These are phyloP conservation scores for Synchytrium microbalum DNA, from an alignment of 371 early-diverging fungal species.

Conservation along the genomic window DNA sequence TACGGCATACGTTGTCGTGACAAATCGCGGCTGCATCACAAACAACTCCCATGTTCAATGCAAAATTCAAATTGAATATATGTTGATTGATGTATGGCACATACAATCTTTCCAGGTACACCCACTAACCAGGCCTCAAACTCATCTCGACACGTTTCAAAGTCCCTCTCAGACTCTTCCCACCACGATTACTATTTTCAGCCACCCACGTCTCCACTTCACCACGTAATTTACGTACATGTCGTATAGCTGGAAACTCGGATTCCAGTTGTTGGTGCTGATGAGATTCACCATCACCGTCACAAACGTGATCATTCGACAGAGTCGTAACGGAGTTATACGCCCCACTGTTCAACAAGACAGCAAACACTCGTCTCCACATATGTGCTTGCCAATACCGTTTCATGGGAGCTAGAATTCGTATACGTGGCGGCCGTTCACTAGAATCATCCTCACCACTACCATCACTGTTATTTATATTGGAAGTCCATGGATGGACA, in stretches of 20 bases:
- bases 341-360: slow-evolving; percentile 26
- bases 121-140: no score
- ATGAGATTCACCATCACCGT: no score
- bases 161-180: slow-evolving; percentile 13
- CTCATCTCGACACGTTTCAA: slow-evolving; percentile 15
- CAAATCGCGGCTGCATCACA: no score
- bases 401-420: slow-evolving; percentile 11
- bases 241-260: slow-evolving; percentile 16
- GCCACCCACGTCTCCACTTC: slow-evolving; percentile 27
- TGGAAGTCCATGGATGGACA: slow-evolving; percentile 1
- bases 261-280: slow-evolving; percentile 11
- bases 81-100: no score
- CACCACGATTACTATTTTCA: slow-evolving; percentile 9
- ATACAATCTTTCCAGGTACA: no score
- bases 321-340: no score
- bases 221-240: slow-evolving; percentile 10
- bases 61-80: no score
- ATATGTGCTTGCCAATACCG: slow-evolving; percentile 27
- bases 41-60: no score
- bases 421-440: not conserved
- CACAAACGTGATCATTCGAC: no score
- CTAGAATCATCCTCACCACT: no score
- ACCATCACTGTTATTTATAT: slow-evolving; percentile 4
- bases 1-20: no score
- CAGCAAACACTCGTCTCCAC: slow-evolving; percentile 33